Base-by-base conservation (phyloP, 176 grass and related monocot species). In the Lolium perenne region DNA sequence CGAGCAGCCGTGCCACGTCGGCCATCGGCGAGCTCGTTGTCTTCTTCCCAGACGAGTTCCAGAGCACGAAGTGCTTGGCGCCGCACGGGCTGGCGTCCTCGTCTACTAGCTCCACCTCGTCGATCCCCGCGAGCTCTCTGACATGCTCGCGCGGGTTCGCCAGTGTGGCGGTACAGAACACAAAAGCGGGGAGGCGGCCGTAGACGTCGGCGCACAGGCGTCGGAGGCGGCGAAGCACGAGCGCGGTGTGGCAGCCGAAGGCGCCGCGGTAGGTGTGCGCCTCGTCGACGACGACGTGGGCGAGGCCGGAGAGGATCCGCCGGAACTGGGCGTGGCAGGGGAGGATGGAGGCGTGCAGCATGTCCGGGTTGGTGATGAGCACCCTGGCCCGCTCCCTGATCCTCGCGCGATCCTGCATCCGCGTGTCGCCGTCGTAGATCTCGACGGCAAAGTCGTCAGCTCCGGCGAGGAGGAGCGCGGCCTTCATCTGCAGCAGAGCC, bases 361-460 rank as follows among this genome's bases (percentile, higher is more conserved):
- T 97, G 85, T 97, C 91, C 8, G 94, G 94, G 71, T 97, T 97
- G 23, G 90, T 72, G 69, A 72, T 72, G 69, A 72, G 69, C 41
- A 72, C 69, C 69, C 69, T 72, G 90, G 78, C 93, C 82, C 46
- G 92, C 47, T 74, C 43, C 86, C 89, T 90, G 71, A 94, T 90
- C 79, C 80, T 58, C 15, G 62, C 54, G 35, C 94, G 92, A 7
- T 92, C 78, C 25, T 85, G 80, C 15, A 88, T 54, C 4, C 85
- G 78, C 29, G 94, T 97, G 83, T 97, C 94, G 7, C 94, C 91
- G 83, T 97, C 94, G 86, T 97, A 97, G 41, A 94, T 88, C 48
- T 66, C 48, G 3, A 85, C 45, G 12, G 68, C 53, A 17, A 91
- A 48, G 41, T 72, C 69, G 0, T 43, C 40, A 0, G 2, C 41